Conservation (phyloP, 257 asterid species). For the Plantago elongata region DNA sequence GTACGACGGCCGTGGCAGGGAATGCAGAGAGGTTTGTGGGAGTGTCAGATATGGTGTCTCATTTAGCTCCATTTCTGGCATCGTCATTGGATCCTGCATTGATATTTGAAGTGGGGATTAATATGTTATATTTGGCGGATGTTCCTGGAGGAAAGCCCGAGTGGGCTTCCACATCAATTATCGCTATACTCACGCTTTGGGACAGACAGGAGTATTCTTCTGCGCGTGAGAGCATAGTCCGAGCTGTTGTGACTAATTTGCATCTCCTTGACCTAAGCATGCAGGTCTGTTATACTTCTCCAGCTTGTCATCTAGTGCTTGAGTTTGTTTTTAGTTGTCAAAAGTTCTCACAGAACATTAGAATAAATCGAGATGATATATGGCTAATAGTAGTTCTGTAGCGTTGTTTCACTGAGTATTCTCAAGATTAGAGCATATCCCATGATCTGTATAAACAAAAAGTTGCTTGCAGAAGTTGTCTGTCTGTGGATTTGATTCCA, state of each 20-base stretch:
- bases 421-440: not conserved
- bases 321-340: constrained; percentile 9
- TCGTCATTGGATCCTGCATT: constrained; percentile 85
- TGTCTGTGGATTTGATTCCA: too few species aligned
- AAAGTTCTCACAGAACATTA: not conserved
- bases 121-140: constrained; percentile 88
- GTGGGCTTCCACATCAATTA: constrained; percentile 84
- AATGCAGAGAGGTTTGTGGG: constrained; percentile 72
- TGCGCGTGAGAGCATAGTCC: constrained; percentile 84
- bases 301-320: constrained; percentile 16
- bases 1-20: constrained; percentile 30
- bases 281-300: constrained; percentile 49
- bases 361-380: constrained; percentile 8
- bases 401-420: not conserved
- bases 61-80: constrained; percentile 77
- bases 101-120: constrained; percentile 86
- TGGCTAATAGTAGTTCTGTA: not conserved
- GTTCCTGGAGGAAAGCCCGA: constrained; percentile 94
- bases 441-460: not conserved
- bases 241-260: constrained; percentile 83
- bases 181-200: constrained; percentile 89
- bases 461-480: too few species aligned
- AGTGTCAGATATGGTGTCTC: constrained; percentile 83
- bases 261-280: constrained; percentile 90
- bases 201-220: constrained; percentile 92